phyloP scores from a whole-genome alignment of 2,329 filamentous ascomycete species.

The Nothophoma quercina region DNA sequence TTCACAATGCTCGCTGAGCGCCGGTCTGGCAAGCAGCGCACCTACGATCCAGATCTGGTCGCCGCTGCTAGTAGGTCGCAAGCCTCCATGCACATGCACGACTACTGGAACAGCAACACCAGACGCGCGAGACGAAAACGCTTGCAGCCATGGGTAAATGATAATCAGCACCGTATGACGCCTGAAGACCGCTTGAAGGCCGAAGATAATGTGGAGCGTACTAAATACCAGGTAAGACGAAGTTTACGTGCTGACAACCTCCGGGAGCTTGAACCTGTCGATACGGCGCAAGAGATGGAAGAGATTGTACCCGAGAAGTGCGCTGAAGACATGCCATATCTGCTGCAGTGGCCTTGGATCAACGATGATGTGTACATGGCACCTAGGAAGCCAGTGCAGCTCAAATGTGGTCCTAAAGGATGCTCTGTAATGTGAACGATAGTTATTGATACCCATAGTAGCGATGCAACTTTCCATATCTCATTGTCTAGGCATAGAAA shows the following conservation, averaged over 20 bases:
- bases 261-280: conserved; percentile 1
- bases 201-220: conserved; percentile 11
- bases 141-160: conserved; percentile 19
- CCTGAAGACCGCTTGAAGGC: conserved; percentile 22
- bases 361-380: conserved; percentile 14
- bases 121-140: conserved; percentile 25
- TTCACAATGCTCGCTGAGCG: conserved; percentile 13
- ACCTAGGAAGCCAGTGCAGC: conserved; percentile 6
- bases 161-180: conserved; percentile 25
- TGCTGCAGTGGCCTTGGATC: conserved; percentile 22
- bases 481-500: too few relatives aligned
- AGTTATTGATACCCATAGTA: neutral
- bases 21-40: neutral
- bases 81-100: conserved; percentile 1
- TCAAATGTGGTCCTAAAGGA: neutral
- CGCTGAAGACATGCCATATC: conserved; percentile 23
- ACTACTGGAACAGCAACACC: conserved; percentile 3
- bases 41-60: conserved; percentile 20
- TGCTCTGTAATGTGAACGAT: conserved; percentile 5
- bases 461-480: neutral
- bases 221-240: conserved; percentile 12
- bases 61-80: conserved; percentile 6
- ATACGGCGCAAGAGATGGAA: neutral
- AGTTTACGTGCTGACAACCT: conserved; percentile 16
- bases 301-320: conserved; percentile 23